Base-by-base conservation (phyloP, 139 green algal genomes). In the Klebsormidium nitens region DNA sequence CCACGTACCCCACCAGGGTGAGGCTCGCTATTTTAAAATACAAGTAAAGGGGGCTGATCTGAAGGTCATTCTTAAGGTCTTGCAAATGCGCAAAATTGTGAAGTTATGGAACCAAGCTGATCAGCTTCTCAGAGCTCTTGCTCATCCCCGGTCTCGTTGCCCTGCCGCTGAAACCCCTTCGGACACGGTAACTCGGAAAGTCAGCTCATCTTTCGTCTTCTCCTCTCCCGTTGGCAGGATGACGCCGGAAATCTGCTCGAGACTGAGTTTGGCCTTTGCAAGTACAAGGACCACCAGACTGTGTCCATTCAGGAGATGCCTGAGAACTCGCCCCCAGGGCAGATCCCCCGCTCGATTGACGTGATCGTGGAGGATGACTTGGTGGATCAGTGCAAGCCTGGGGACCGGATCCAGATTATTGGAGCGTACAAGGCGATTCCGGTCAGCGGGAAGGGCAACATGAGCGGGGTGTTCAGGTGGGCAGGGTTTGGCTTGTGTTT, bases 301-400 rank as follows among this genome's bases (percentile, higher is more conserved):
- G 46, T 96, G 8, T 85, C 83, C 29, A 79, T 98, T 5, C 93
- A 98, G 82, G 94, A 98, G 85, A 90, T 97, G 67, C 94, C 94
- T 8, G 94, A 99, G 82, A 96, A 89, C 1, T 84, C 94, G 1
- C 94, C 94, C 0, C 82, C 93, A 19, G 93, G 93, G 2, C 92
- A 97, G 87, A 83, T 99, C 71, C 93, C 94, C 1, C 79, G 92
- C 62, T 87, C 78, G 2, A 72, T 88, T 14, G 90, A 96, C 69
- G 78, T 96, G 11, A 74, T 89, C 39, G 17, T 88, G 14, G 86
- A 91, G 46, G 82, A 87, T 31, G 84, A 91, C 57, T 67, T 91
- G 36, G 84, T 91, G 3, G 92, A 97, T 65, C 52, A 59, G 28
- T 91, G 85, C 72, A 98, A 99, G 87, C 94, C 94, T 0, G 94